Evolutionary conservation across 1,139 yeast genomes (phyloP).

Genomic region (Candida pseudocylindracea): DNA sequence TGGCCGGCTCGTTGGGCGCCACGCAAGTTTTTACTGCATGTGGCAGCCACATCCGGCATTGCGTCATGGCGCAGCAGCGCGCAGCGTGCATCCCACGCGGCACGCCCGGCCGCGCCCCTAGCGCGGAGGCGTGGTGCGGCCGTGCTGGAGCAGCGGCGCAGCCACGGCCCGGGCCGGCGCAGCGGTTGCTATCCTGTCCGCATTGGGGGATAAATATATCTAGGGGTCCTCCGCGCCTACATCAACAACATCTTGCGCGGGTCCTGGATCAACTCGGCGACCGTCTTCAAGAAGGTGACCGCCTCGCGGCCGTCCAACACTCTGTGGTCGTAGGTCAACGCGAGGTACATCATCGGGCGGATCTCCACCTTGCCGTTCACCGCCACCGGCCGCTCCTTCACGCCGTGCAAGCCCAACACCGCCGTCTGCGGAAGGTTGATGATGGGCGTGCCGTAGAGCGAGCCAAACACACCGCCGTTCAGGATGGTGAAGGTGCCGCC

Average conservation of each 20-base stretch:
- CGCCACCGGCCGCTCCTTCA: slow-evolving; percentile 93
- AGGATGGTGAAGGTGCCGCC: slow-evolving; percentile 99
- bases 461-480: slow-evolving; percentile 98
- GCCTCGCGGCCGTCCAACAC: slow-evolving; percentile 98
- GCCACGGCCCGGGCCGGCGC: too few species aligned
- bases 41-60: too few species aligned
- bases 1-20: too few species aligned
- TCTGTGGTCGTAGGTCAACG: slow-evolving; percentile 96
- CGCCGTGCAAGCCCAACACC: slow-evolving; percentile 93
- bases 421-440: slow-evolving; percentile 98
- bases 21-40: too few species aligned
- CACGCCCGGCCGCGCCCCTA: too few species aligned
- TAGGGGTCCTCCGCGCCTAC: too few species aligned
- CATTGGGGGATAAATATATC: too few species aligned
- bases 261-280: slow-evolving; percentile 94
- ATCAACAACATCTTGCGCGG: slow-evolving; percentile 91
- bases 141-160: too few species aligned
- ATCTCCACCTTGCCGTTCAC: slow-evolving; percentile 90
- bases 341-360: slow-evolving; percentile 99
- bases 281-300: slow-evolving; percentile 85
- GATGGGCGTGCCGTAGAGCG: slow-evolving; percentile 95
- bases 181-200: too few species aligned
- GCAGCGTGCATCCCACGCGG: too few species aligned
- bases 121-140: too few species aligned
- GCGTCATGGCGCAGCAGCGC: too few species aligned